Evolutionary conservation across 108 stramenopile genomes (phyloP), one percentile per base, ranked within the genome.

Genomic region (Nannochloropsis gaditana): DNA sequence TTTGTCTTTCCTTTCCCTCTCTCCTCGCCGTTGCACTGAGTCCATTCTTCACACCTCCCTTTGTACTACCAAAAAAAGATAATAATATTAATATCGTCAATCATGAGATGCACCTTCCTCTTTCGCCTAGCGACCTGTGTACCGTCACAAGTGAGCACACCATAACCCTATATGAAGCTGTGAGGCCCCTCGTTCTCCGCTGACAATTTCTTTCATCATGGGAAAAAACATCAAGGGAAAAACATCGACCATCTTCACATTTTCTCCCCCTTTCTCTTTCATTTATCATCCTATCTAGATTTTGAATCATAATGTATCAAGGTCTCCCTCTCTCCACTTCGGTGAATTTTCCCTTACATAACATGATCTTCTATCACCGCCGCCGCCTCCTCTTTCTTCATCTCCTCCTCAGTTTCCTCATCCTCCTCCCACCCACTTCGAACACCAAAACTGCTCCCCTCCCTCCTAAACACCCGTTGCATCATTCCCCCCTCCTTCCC

Each of bases 371-470:
- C 59, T n/a, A 73, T n/a, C 59, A 73, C 59, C 59, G 59, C 59
- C 59, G 59, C 59, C 59, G 59, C 59, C 59, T 73, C 59, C 59
- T 73, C 59, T n/a, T n/a, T 73, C 59, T 73, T 73, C 59, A 73
- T 73, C 59, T 73, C 59, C 59, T 73, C 59, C 59, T 73, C 59
- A n/a, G 15, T n/a, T 4, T 73, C 5, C 59, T 73, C 59, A 15
- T 73, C 59, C 59, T 50, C 47, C 47, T 50, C 11, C 47, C 11
- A 10, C 11, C 47, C 47, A 10, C 8, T 73, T 15, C 6, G 15
- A 15, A n/a, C 15, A 15, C 5, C 59, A 15, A 73, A 15, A n/a
- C 59, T 73, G 59, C 59, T 6, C 2, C 0, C 3, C 59, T 73
- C 59, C n/a, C 59, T 73, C 59, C 59, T 73, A 15, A 73, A 73